phyloP scores from a whole-genome alignment of 768 basidiomycete genomes.

The Pisolithus tinctorius region DNA sequence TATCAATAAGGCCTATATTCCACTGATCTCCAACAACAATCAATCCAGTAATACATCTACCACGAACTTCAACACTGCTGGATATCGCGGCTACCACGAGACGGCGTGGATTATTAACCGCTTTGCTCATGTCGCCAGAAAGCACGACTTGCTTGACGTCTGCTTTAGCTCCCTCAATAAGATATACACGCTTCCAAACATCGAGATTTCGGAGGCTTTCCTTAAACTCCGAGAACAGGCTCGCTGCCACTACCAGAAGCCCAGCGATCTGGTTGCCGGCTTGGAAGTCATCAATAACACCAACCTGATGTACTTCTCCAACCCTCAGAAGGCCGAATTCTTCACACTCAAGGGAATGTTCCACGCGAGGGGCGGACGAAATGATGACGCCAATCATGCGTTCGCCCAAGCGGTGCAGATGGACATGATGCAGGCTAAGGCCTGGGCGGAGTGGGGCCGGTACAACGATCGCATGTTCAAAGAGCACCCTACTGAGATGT shows the following conservation, averaged over 20 bases:
- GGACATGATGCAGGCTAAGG: constrained; percentile 91
- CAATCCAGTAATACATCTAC: constrained; percentile 45
- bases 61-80: constrained; percentile 70
- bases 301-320: constrained; percentile 96
- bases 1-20: constrained; percentile 94
- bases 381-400: constrained; percentile 85
- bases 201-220: constrained; percentile 99
- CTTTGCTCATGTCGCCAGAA: constrained; percentile 96
- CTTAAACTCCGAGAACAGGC: constrained; percentile 98
- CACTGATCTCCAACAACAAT: constrained; percentile 63
- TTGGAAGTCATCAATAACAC: constrained; percentile 99
- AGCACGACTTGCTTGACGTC: constrained; percentile 93
- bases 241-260: constrained; percentile 94
- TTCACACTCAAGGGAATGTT: constrained; percentile 99
- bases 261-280: constrained; percentile 87
- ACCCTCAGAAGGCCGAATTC: constrained; percentile 94
- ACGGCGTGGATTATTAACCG: constrained; percentile 99
- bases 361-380: constrained; percentile 76
- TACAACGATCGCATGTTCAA: constrained; percentile 93
- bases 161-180: constrained; percentile 93
- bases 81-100: constrained; percentile 96
- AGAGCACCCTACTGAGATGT: constrained; percentile 66
- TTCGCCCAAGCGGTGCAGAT: constrained; percentile 96
- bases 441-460: constrained; percentile 98
- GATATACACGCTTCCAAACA: constrained; percentile 98